These are phyloP conservation scores for Penicillium robsamsonii DNA, from an alignment of 495 filamentous ascomycete genomes.

Conservation along the genomic window DNA sequence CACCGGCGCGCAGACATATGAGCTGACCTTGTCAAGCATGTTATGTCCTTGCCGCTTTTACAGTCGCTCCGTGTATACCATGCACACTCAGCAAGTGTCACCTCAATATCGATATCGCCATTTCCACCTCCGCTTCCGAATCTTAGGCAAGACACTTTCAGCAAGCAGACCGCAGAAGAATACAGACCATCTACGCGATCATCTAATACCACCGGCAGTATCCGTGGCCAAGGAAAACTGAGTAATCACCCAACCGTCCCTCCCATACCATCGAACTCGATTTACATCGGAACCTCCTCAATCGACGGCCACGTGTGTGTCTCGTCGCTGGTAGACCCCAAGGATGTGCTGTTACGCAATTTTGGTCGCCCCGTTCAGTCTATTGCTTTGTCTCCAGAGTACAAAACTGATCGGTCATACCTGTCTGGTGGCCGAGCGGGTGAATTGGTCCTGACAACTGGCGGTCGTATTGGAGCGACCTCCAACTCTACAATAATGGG, in stretches of 20 bases:
- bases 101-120: conserved; percentile 85
- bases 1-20: conserved; percentile 2
- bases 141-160: conserved; percentile 51
- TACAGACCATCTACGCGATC: conserved; percentile 43
- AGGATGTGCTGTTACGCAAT: conserved; percentile 84
- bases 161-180: conserved; percentile 48
- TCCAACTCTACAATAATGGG: conserved; percentile 78
- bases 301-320: conserved; percentile 95
- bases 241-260: conserved; percentile 47
- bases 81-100: conserved; percentile 87
- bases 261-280: conserved; percentile 74
- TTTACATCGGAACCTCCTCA: conserved; percentile 89
- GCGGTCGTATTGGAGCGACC: conserved; percentile 72
- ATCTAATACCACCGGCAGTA: conserved; percentile 44
- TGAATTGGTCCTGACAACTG: conserved; percentile 82
- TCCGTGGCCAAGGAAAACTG: conserved; percentile 52
- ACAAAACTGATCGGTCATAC: conserved; percentile 81
- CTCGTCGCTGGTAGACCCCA: conserved; percentile 70
- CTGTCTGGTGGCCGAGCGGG: conserved; percentile 89
- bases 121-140: conserved; percentile 72
- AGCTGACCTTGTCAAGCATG: conserved; percentile 60
- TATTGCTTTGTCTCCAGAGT: conserved; percentile 88
- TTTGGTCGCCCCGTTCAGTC: conserved; percentile 90
- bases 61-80: conserved; percentile 79
- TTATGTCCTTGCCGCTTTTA: conserved; percentile 76